Conservation (phyloP, 495 filamentous ascomycete genomes). For the Hypoxylon subgilvum region DNA sequence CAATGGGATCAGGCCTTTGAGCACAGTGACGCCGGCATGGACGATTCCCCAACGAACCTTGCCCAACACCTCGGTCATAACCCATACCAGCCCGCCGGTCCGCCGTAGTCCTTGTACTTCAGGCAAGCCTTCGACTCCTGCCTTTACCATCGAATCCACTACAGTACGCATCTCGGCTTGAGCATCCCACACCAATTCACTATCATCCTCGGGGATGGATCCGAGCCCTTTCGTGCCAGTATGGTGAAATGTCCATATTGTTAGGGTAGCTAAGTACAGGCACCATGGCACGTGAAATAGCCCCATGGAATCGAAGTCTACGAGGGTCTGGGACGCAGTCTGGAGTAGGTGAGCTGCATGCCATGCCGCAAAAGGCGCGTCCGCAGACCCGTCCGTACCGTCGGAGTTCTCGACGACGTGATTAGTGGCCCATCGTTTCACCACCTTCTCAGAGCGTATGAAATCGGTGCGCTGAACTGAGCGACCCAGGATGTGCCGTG, state of each 20-base stretch:
- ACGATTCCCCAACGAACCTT: slow-evolving; percentile 64
- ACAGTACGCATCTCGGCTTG: slow-evolving; percentile 48
- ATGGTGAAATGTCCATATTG: slow-evolving; percentile 59
- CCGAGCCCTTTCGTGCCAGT: slow-evolving; percentile 16
- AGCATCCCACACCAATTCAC: slow-evolving; percentile 51
- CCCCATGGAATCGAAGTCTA: slow-evolving; percentile 58
- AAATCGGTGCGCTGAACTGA: slow-evolving; percentile 53
- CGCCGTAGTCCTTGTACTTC: slow-evolving; percentile 38
- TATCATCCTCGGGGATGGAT: slow-evolving; percentile 33
- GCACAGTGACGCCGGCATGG: slow-evolving; percentile 62
- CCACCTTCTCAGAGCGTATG: slow-evolving; percentile 49
- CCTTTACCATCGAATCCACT: slow-evolving; percentile 42
- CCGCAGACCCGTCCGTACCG: slow-evolving; percentile 10
- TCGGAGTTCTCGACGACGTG: background rate
- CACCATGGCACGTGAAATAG: slow-evolving; percentile 64
- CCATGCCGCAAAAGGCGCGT: slow-evolving; percentile 46
- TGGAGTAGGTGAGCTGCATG: slow-evolving; percentile 57
- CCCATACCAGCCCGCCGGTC: slow-evolving; percentile 47
- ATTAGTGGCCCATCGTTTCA: slow-evolving; percentile 50
- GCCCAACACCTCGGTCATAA: slow-evolving; percentile 59
- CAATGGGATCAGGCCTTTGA: slow-evolving; percentile 45
- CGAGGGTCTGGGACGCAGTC: slow-evolving; percentile 53
- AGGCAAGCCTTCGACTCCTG: slow-evolving; percentile 31
- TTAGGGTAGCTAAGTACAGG: slow-evolving; percentile 60
- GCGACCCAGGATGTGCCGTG: slow-evolving; percentile 58